Evolutionary conservation across 2,329 filamentous ascomycete genomes (phyloP).

Genomic region (Cladosporium austrohemisphaericum): DNA sequence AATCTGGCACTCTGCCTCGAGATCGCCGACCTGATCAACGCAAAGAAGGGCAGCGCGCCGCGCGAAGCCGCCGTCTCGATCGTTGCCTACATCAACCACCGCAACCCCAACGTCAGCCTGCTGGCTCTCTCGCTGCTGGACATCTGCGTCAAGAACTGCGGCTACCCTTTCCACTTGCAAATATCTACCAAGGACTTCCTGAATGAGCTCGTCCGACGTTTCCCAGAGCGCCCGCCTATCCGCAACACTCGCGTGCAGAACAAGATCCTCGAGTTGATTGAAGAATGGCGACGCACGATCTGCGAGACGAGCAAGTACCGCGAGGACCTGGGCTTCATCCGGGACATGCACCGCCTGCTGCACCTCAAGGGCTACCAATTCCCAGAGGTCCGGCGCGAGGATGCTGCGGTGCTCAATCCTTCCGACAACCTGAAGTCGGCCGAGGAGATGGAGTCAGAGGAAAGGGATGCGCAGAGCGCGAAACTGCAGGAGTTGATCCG

Average conservation of each 20-base stretch:
- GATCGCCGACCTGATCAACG: slow-evolving; percentile 93
- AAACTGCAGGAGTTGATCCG: slow-evolving; percentile 96
- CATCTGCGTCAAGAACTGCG: slow-evolving; percentile 99
- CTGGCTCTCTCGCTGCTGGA: slow-evolving; percentile 87
- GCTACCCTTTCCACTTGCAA: slow-evolving; percentile 96
- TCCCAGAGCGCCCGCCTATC: slow-evolving; percentile 87
- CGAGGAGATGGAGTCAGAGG: slow-evolving; percentile 98
- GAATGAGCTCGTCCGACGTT: slow-evolving; percentile 93
- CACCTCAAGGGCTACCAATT: slow-evolving; percentile 98
- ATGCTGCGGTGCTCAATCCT: slow-evolving; percentile 93
- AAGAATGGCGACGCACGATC: slow-evolving; percentile 97
- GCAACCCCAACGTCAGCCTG: slow-evolving; percentile 91
- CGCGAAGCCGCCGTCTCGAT: slow-evolving; percentile 92
- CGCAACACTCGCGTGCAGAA: slow-evolving; percentile 82
- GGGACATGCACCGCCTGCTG: slow-evolving; percentile 94
- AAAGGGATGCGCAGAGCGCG: slow-evolving; percentile 90
- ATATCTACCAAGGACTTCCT: slow-evolving; percentile 98
- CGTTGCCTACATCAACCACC: slow-evolving; percentile 91
- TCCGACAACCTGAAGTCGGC: slow-evolving; percentile 95
- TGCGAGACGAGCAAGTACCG: slow-evolving; percentile 97
- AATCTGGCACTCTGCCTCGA: slow-evolving; percentile 95
- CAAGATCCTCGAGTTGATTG: slow-evolving; percentile 91
- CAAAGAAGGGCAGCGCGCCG: slow-evolving; percentile 92
- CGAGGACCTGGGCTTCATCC: slow-evolving; percentile 91
- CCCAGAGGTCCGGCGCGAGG: slow-evolving; percentile 84